Evolutionary conservation across 2,329 filamentous ascomycete genomes (phyloP), one percentile per base, ranked within the genome.

Genomic region (Lachnellula occidentalis): DNA sequence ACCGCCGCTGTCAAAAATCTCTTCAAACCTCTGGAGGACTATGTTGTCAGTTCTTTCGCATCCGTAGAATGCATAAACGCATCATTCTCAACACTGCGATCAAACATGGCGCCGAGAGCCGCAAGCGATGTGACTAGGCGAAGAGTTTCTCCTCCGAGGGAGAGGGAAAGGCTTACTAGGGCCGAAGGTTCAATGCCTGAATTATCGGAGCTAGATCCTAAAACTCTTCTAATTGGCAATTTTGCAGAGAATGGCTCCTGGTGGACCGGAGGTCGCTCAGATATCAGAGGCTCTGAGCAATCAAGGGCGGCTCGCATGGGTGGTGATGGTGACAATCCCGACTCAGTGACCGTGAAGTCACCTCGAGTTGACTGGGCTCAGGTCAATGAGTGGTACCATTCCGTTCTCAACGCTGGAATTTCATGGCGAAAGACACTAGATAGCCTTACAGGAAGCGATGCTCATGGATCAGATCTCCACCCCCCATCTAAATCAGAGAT

Each of bases 221-320:
- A 91, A 66, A 79, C 87, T 5, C 73, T 92, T 19, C 74, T 91
- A 6, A 70, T 92, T 2, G 88, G 88, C 2, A 82, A 92, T 64
- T 78, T 92, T 61, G 87, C 85, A 1, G 89, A 94, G 67, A 94
- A 94, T 66, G 88, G 87, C 2, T 81, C 80, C 7, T 92, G 88
- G 89, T 92, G 88, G 88, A 85, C 86, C 46, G 87, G 86, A 1
- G 78, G 78, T 48, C 55, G 58, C 75, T 55, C 59, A 45, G 79
- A 64, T 63, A 66, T 51, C 69, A 76, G 36, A 70, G 74, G 49
- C 50, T 64, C 51, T 47, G 64, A 58, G 64, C 69, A 52, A 61
- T 61, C 58, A 71, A 67, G 62, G 67, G 61, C 62, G 53, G 66
- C 57, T 68, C 71, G 55, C 61, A 70, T 34, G 14, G 48, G 47